A percentile compares a stretch with the other conserved stretches of the same genome.
Conservation (phyloP, 2,329 filamentous ascomycete species). For the Talaromyces islandicus region DNA sequence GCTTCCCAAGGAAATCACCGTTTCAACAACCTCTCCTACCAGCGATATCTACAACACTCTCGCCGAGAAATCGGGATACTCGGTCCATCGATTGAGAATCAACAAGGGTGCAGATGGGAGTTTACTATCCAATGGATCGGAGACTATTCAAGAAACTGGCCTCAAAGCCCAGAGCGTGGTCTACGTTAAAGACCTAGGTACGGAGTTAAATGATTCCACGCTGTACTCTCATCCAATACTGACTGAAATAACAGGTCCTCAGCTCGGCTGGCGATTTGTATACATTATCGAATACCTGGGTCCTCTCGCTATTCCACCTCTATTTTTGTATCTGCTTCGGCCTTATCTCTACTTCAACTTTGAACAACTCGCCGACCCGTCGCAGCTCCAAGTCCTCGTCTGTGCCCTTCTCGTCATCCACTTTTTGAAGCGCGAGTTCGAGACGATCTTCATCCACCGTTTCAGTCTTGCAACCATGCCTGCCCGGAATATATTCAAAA, state of each 20-base stretch:
- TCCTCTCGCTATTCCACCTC: slow-evolving; percentile 78
- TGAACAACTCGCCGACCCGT: slow-evolving; percentile 47
- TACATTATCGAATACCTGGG: slow-evolving; percentile 94
- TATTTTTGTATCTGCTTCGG: slow-evolving; percentile 64
- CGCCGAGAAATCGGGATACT: slow-evolving; percentile 48
- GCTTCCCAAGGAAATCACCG: slow-evolving; percentile 51
- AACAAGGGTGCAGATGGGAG: slow-evolving; percentile 60
- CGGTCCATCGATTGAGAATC: slow-evolving; percentile 56
- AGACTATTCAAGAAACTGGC: slow-evolving; percentile 50
- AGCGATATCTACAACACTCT: slow-evolving; percentile 54
- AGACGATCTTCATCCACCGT: slow-evolving; percentile 90
- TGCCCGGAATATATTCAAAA: slow-evolving; percentile 82
- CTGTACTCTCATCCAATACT: background rate
- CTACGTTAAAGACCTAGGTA: slow-evolving; percentile 91
- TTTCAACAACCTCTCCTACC: slow-evolving; percentile 46
- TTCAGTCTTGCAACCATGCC: slow-evolving; percentile 97
- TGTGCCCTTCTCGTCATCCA: slow-evolving; percentile 71
- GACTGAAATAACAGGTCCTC: slow-evolving; percentile 55
- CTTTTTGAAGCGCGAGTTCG: slow-evolving; percentile 91
- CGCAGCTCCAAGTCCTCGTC: slow-evolving; percentile 64
- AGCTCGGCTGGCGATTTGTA: slow-evolving; percentile 88
- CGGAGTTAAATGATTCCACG: slow-evolving; percentile 18
- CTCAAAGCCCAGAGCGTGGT: slow-evolving; percentile 57
- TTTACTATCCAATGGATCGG: slow-evolving; percentile 48
- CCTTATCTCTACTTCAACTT: slow-evolving; percentile 62